A percentile compares a stretch with the other conserved stretches of the same genome.
These are phyloP conservation scores for Lactuca sativa DNA, from an alignment of 129 eudicot species.

Conservation along the genomic window DNA sequence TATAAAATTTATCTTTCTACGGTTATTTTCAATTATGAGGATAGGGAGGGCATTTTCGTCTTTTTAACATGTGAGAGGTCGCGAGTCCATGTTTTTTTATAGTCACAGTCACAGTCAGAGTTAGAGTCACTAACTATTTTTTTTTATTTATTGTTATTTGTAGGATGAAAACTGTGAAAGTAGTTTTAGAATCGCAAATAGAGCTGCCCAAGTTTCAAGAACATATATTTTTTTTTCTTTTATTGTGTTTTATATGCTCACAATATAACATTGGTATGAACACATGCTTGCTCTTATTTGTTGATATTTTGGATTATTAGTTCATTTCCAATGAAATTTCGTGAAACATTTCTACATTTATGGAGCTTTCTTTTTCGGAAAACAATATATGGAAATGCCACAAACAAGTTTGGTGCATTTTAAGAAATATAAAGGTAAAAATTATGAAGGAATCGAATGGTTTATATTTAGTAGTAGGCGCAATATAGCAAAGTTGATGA, in stretches of 20 bases:
- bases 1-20: no score
- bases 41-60: background rate
- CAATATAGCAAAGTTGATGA: no score
- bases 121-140: background rate
- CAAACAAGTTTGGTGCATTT: no score
- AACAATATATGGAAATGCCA: background rate
- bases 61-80: background rate
- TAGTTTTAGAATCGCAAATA: slow-evolving; percentile 20
- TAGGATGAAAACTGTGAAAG: slow-evolving; percentile 28
- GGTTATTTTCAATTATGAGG: no score
- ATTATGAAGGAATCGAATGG: no score
- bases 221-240: slow-evolving; percentile 15
- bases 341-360: slow-evolving; percentile 12
- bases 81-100: background rate
- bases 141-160: background rate
- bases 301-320: slow-evolving; percentile 12
- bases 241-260: slow-evolving; percentile 13
- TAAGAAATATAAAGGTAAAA: no score
- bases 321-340: slow-evolving; percentile 24
- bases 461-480: no score
- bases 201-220: slow-evolving; percentile 21
- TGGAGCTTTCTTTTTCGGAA: background rate
- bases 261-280: slow-evolving; percentile 21
- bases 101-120: no score
- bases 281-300: slow-evolving; percentile 1